Conservation (phyloP, 768 basidiomycete species). For the Tubosaeta sp. region DNA sequence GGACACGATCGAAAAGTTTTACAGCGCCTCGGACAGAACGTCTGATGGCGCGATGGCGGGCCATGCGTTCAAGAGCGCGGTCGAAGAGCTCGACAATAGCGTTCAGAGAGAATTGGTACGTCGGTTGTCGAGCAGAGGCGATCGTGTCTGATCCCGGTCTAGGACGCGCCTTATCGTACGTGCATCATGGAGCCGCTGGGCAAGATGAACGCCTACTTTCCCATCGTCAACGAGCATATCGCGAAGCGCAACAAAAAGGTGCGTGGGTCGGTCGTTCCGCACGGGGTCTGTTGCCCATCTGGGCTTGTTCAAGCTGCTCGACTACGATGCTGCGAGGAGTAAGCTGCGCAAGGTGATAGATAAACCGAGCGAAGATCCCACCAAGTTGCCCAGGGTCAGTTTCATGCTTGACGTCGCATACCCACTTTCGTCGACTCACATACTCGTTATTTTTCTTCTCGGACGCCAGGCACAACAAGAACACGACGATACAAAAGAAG, state of each 20-base stretch:
- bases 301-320: conserved; percentile 61
- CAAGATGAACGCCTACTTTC: conserved; percentile 95
- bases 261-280: background rate
- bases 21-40: conserved; percentile 74
- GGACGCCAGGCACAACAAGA: conserved; percentile 80
- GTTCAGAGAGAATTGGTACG: conserved; percentile 82
- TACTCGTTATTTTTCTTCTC: background rate
- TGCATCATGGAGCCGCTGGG: conserved; percentile 94
- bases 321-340: conserved; percentile 91
- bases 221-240: conserved; percentile 90
- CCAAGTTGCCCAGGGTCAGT: conserved; percentile 77
- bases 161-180: conserved; percentile 94
- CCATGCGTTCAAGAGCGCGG: conserved; percentile 92
- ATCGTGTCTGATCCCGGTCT: conserved; percentile 1
- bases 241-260: conserved; percentile 97
- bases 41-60: conserved; percentile 96
- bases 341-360: conserved; percentile 85
- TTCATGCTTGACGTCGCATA: background rate
- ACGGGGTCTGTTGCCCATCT: background rate
- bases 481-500: conserved; percentile 89
- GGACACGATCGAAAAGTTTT: conserved; percentile 92
- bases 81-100: conserved; percentile 87
- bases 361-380: conserved; percentile 91
- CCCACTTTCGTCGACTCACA: background rate
- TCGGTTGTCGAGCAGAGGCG: conserved; percentile 5